Evolutionary conservation across 441 rosid species (phyloP), one percentile per base, ranked within the genome.

Genomic region (Gossypium davidsonii): DNA sequence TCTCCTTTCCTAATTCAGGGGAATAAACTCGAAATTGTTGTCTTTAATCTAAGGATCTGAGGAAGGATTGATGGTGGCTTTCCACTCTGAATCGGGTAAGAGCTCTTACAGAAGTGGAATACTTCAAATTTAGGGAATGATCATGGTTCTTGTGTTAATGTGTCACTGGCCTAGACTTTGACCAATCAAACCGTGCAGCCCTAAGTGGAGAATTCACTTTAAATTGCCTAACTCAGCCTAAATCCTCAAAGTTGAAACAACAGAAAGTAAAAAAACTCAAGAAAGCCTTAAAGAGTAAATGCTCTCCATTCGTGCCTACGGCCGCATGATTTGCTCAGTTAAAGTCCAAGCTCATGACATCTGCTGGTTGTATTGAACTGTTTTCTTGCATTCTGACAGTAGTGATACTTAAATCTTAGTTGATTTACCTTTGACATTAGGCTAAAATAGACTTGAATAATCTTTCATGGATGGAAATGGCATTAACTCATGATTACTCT

Each of bases 21-120:
- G 60, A 98, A 93, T 85, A 90, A 76, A 77, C 88, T 95, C 72
- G 92, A 92, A 82, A 92, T 92, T 34, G 90, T 95, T 48, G 62
- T 95, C 71, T 75, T 91, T 63, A 95, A 89, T 76, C 82, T 28
- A 81, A 91, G 91, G 97, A 91, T 3, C 88, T 92, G 53, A 90
- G 98, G 98, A 89, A 86, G 78, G 98, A 94, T 81, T 94, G 83
- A 86, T 34, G 4, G 10, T 31, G 34, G 34, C 6, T 51, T 17
- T 17, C 25, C 53, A n/a, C 28, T 34, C 23, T 3, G 21, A 49
- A 39, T 26, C 6, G 8, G 9, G 39, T 44, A 51, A 17, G 12
- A 17, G 42, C 46, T 44, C 57, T 46, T 42, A n/a, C 56, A 25
- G 61, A 49, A 67, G 49, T 44, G 14, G 49, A 9, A 44, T 44